Base-by-base conservation (phyloP, 2,329 filamentous ascomycete genomes). In the Annulohypoxylon truncatum region DNA sequence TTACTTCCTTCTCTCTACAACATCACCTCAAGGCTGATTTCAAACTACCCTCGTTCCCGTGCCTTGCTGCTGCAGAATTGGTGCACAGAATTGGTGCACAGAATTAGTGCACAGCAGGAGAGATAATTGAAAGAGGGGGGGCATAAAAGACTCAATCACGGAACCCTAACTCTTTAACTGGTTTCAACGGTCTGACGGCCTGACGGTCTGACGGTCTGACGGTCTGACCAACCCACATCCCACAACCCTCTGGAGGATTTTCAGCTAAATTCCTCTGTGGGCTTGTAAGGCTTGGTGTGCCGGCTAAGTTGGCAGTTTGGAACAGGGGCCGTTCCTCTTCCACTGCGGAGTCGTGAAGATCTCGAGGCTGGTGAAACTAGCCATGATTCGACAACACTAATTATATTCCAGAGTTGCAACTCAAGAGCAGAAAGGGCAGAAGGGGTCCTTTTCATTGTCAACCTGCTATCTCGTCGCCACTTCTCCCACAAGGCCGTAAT, bases 291-390 rank as follows among this genome's bases (percentile, higher is more conserved):
- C 66, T 68, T 53, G 62, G 51, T 51, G 44, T 15, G n/a, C 38
- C 29, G 3, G 42, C 51, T 33, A 40, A 40, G 46, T 40, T 28
- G 33, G 22, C 42, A 4, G 8, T 20, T 10, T 10, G 18, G 38
- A 22, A 42, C 47, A 54, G 48, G 58, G 18, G 54, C 1, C 12
- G 9, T 29, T 33, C 29, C 24, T 56, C 50, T 66, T 47, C 48
- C 54, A 51, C 56, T 56, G 67, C 44, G 67, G 67, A 69, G 64
- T 51, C 22, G 3, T 58, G 61, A 63, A 59, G 67, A 64, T 65
- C 57, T 51, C 26, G 58, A 62, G 60, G 59, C 66, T 61, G 56
- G 42, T 48, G 47, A 69, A 64, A 64, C 67, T 28, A 55, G 24
- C 48, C 53, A 20, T 64, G 44, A 61, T 58, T 61, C 55, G 53